These are phyloP conservation scores for Kokia cookei DNA, from an alignment of 441 rosid species.

Conservation along the genomic window DNA sequence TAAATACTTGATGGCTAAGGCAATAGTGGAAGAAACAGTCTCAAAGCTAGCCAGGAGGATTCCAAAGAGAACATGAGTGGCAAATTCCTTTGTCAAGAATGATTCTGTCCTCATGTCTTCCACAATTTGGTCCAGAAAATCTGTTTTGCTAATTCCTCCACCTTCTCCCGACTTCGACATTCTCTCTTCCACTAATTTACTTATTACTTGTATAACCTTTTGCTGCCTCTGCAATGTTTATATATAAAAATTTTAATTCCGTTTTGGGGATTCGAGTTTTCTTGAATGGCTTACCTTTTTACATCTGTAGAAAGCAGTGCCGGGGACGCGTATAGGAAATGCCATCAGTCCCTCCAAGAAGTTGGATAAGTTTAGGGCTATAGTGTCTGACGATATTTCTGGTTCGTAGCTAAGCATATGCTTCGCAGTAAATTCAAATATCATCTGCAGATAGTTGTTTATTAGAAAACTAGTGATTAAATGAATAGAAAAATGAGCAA, in stretches of 20 bases:
- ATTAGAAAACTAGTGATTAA: background rate
- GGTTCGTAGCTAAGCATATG: constrained; percentile 11
- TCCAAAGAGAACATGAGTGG: background rate
- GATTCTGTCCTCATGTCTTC: background rate
- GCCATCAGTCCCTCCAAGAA: constrained; percentile 13
- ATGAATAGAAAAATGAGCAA: background rate
- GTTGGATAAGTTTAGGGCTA: background rate
- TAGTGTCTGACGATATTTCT: background rate
- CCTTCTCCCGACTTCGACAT: background rate
- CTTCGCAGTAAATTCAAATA: constrained; percentile 5
- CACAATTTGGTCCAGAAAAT: background rate
- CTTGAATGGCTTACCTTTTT: background rate
- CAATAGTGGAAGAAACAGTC: background rate
- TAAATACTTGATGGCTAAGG: constrained; percentile 3
- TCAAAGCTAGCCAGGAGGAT: background rate
- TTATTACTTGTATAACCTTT: background rate
- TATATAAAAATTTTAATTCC: background rate
- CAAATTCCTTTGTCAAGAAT: background rate
- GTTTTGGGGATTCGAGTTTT: background rate
- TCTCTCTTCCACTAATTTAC: background rate
- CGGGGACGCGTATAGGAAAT: background rate
- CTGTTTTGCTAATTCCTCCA: background rate
- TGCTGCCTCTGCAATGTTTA: background rate
- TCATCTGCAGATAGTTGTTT: constrained; percentile 8
- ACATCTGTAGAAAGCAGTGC: background rate